Evolutionary conservation across 768 basidiomycete genomes (phyloP).

Genomic region (Lactarius deliciosus): DNA sequence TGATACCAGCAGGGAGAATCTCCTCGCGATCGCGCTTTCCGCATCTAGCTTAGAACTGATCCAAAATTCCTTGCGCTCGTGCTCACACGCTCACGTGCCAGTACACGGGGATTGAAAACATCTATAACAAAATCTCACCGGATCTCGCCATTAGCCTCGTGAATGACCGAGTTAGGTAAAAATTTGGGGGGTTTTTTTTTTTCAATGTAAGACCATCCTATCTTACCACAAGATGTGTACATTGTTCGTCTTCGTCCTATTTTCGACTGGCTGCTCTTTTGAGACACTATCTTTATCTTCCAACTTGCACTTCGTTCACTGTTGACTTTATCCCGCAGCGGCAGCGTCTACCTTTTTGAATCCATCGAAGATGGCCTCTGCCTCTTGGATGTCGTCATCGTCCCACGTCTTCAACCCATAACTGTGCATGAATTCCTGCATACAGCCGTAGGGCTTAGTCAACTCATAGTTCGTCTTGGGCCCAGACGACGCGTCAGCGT

Average conservation of each 20-base stretch:
- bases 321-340: neutral
- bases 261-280: neutral
- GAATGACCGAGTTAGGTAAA: too few species aligned
- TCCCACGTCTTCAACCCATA: constrained; percentile 31
- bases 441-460: constrained; percentile 24
- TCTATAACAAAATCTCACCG: too few species aligned
- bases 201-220: neutral
- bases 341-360: constrained; percentile 10
- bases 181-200: neutral
- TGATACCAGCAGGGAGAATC: neutral
- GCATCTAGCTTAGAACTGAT: too few species aligned
- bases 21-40: neutral
- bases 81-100: too few species aligned
- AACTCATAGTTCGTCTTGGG: constrained; percentile 13
- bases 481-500: neutral
- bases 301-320: neutral
- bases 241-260: neutral
- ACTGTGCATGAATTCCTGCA: constrained; percentile 28
- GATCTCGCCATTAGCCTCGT: too few species aligned
- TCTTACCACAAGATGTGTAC: neutral
- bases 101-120: too few species aligned
- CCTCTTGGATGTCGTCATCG: constrained; percentile 28
- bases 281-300: neutral
- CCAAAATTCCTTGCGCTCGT: too few species aligned
- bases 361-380: constrained; percentile 25